These are phyloP conservation scores for Starmerella lactis-condensi DNA, from an alignment of 805 yeast species.

Conservation along the genomic window DNA sequence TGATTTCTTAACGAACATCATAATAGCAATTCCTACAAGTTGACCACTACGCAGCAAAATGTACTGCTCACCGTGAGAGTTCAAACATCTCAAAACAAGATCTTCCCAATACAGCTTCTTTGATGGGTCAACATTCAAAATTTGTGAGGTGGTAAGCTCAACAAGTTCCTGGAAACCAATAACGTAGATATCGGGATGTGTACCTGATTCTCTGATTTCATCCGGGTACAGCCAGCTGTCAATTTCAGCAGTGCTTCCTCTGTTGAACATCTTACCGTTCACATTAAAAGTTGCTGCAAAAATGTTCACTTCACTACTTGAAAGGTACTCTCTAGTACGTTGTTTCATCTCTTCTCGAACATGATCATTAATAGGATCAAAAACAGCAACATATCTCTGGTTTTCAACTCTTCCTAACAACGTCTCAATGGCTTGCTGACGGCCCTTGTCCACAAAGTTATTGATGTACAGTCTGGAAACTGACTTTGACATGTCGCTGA, in stretches of 20 bases:
- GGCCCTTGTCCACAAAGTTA: slow-evolving; percentile 79
- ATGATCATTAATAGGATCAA: slow-evolving; percentile 75
- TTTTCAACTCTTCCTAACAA: slow-evolving; percentile 64
- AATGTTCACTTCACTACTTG: slow-evolving; percentile 39
- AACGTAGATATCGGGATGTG: slow-evolving; percentile 61
- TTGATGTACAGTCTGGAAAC: slow-evolving; percentile 89
- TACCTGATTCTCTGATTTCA: slow-evolving; percentile 12
- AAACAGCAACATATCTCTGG: slow-evolving; percentile 51
- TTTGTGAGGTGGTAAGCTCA: slow-evolving; percentile 80
- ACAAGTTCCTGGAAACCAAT: slow-evolving; percentile 88
- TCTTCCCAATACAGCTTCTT: slow-evolving; percentile 65
- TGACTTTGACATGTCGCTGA: slow-evolving; percentile 93
- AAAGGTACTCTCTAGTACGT: slow-evolving; percentile 36
- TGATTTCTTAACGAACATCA: slow-evolving; percentile 49
- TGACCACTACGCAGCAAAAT: slow-evolving; percentile 66
- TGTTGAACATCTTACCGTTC: slow-evolving; percentile 43
- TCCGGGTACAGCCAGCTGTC: slow-evolving; percentile 66
- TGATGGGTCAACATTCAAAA: slow-evolving; percentile 67
- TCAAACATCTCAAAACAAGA: slow-evolving; percentile 43
- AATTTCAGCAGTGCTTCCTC: slow-evolving; percentile 30
- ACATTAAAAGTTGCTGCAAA: slow-evolving; percentile 78
- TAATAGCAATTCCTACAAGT: slow-evolving; percentile 68
- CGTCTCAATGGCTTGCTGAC: slow-evolving; percentile 77
- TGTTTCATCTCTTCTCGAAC: slow-evolving; percentile 47
- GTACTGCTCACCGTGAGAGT: slow-evolving; percentile 34